Evolutionary conservation across 2,329 filamentous ascomycete genomes (phyloP), one percentile per base, ranked within the genome.

Genomic region (Fusarium brevicatenulatum): DNA sequence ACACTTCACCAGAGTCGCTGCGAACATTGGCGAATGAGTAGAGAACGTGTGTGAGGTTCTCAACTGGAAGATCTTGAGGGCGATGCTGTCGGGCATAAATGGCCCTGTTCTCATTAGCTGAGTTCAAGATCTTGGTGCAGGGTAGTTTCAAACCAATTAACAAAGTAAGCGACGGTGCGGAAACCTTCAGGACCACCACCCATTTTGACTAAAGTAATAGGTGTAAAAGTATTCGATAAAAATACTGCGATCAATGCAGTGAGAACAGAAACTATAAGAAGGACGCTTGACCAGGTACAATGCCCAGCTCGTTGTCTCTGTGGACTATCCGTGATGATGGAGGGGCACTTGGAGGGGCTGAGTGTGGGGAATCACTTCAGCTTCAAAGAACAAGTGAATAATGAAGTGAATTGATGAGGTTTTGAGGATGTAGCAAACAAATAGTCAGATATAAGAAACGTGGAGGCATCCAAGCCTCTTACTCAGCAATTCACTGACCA

Each of bases 11-110:
- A 37, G 88, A 90, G 7, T 95, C 93, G 6, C 91, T 87, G 8
- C 90, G 88, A 66, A 97, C 89, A 80, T 98, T 97, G 78, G 94
- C 95, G 83, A 98, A 98, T 21, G 95, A 86, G 75, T 98, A 98
- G 21, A 98, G 89, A 9, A 98, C 83, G 79, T 98, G 95, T 0
- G 95, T 98, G 46, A 98, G 88, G 63, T 93, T 92, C 61, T 95
- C 89, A 7, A 88, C 90, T 1, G 93, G 93, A 10, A 98, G 88
- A 79, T 97, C 91, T 79, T 97, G 92, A 0, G 95, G 95, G n/a
- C 91, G 88, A 80, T 96, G 92, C 77, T 95, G 92, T 62, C 95
- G 91, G 43, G 86, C 94, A 81, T 98, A 98, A 75, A 97, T 95
- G 72, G 93, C 93, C 94, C 86, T 86, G 60, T 32, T 39, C 37